Conservation (phyloP, 192 early-diverging fungal species). For the Backusella circina region DNA sequence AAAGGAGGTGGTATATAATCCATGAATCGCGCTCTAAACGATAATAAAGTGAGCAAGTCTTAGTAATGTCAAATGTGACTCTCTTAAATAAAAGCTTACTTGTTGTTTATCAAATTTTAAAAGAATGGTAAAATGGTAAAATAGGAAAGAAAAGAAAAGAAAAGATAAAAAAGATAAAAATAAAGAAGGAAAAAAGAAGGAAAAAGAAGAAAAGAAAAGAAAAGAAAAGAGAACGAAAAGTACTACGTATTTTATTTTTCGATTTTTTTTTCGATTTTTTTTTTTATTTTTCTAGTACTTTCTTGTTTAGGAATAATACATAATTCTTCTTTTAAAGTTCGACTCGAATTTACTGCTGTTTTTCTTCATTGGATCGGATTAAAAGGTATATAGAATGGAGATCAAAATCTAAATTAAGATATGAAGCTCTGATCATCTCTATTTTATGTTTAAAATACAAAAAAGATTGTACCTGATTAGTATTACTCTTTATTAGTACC, state of each 20-base stretch:
- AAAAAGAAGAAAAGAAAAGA: background rate
- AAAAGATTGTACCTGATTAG: too few species aligned
- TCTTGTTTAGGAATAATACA: background rate
- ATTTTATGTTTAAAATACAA: too few species aligned
- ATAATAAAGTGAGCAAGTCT: background rate
- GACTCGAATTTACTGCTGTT: background rate
- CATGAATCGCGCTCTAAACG: background rate
- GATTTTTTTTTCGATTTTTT: background rate
- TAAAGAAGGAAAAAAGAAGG: background rate
- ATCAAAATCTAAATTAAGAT: background rate
- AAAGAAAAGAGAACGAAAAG: background rate
- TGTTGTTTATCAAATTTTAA: background rate
- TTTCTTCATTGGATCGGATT: background rate
- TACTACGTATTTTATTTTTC: background rate
- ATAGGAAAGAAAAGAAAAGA: background rate
- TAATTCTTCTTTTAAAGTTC: background rate
- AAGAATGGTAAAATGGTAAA: background rate
- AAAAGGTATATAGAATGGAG: background rate
- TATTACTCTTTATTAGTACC: background rate
- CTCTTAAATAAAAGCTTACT: background rate
- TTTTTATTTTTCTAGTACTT: background rate
- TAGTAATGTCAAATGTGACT: background rate
- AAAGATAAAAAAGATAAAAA: background rate
- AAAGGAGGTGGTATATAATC: background rate
- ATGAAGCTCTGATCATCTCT: too few species aligned